phyloP scores from a whole-genome alignment of 2,329 filamentous ascomycete genomes.

The Penicillium sp. region DNA sequence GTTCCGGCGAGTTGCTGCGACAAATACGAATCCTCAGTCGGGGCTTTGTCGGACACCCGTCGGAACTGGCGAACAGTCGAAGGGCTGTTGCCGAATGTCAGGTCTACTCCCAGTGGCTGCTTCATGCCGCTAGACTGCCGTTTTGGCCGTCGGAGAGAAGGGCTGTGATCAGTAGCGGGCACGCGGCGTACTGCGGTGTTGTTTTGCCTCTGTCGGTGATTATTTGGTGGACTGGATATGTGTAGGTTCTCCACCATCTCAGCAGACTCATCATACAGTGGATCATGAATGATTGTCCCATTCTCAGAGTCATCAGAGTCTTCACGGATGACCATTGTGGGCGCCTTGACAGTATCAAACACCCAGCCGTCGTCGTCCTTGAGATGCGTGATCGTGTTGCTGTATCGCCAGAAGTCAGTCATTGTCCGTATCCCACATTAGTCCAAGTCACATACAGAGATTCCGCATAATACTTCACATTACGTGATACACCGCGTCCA shows the following conservation, averaged over 20 bases:
- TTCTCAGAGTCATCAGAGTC: conserved; percentile 55
- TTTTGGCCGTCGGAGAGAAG: conserved; percentile 47
- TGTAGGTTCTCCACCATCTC: conserved; percentile 46
- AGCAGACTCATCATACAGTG: conserved; percentile 43
- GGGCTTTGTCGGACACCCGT: conserved; percentile 75
- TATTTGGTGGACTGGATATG: conserved; percentile 52
- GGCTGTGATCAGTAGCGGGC: conserved; percentile 53
- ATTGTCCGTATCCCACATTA: conserved; percentile 21
- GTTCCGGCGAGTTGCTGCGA: conserved; percentile 33
- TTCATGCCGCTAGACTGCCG: conserved; percentile 60
- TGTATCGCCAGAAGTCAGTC: conserved; percentile 32
- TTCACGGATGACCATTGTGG: conserved; percentile 64
- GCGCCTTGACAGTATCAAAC: conserved; percentile 86
- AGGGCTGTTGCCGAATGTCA: conserved; percentile 91
- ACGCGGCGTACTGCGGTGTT: conserved; percentile 59
- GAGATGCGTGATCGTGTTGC: conserved; percentile 64
- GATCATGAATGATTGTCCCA: conserved; percentile 46
- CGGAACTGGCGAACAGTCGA: conserved; percentile 93
- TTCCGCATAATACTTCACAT: conserved; percentile 90
- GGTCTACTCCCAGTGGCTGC: conserved; percentile 82
- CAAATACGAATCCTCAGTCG: conserved; percentile 29
- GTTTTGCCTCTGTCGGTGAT: conserved; percentile 52
- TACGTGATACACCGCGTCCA: conserved; percentile 68
- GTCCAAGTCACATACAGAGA: conserved; percentile 64
- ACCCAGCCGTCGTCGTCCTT: conserved; percentile 87